Evolutionary conservation across 2,329 filamentous ascomycete genomes (phyloP).

Genomic region (Aspergillus felis): DNA sequence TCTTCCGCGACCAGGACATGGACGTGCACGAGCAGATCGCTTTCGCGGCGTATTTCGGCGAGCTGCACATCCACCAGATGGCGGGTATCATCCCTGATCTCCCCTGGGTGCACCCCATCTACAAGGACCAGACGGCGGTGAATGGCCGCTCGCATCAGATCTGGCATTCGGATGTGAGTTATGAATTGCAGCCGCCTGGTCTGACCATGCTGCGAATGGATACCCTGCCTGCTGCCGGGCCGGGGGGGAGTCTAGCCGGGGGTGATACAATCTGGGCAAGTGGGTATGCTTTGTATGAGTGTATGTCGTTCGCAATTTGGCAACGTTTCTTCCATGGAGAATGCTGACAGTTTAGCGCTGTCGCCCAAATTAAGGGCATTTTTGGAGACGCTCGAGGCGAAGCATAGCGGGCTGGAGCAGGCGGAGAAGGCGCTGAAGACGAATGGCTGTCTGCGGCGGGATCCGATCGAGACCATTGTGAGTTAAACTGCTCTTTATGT

Average conservation of each 20-base stretch:
- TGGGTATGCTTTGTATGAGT: slow-evolving; percentile 25
- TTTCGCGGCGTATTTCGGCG: slow-evolving; percentile 32
- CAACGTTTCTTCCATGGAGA: no score
- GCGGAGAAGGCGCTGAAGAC: slow-evolving; percentile 13
- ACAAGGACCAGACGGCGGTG: neutral
- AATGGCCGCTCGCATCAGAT: slow-evolving; percentile 2
- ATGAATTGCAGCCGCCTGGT: slow-evolving; percentile 27
- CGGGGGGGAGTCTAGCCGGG: slow-evolving; percentile 13
- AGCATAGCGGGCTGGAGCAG: slow-evolving; percentile 27
- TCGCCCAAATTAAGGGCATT: slow-evolving; percentile 5
- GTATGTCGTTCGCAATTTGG: slow-evolving; percentile 15
- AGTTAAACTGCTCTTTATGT: no score
- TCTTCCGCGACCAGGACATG: slow-evolving; percentile 56
- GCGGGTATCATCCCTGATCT: slow-evolving; percentile 8
- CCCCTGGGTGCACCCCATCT: slow-evolving; percentile 8
- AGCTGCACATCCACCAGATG: slow-evolving; percentile 20
- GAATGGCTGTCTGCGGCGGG: slow-evolving; percentile 25
- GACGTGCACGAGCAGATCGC: slow-evolving; percentile 24
- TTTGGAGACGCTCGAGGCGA: slow-evolving; percentile 27
- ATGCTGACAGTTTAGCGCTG: no score
- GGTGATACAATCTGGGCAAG: slow-evolving; percentile 30
- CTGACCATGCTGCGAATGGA: slow-evolving; percentile 26
- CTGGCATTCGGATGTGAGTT: slow-evolving; percentile 25
- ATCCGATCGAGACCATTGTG: slow-evolving; percentile 20
- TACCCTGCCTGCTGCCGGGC: slow-evolving; percentile 12